Conservation (phyloP, 305 asterid genomes). For the Fraxinus floribunda region DNA sequence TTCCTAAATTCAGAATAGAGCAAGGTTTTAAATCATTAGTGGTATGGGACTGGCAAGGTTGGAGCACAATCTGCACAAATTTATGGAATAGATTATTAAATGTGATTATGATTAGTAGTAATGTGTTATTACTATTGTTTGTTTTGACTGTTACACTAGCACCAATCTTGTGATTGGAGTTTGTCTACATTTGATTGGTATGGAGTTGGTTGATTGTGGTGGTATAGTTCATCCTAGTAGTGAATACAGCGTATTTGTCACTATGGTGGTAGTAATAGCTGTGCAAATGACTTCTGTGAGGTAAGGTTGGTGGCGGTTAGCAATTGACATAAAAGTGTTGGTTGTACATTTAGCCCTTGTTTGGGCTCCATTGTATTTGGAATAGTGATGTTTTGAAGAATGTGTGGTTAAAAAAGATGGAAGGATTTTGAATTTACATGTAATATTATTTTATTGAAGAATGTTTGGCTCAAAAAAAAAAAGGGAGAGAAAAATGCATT, state of each 20-base stretch:
- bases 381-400: no score
- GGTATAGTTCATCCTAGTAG: background rate
- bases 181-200: background rate
- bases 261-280: background rate
- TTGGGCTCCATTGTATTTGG: no score
- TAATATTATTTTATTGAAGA: no score
- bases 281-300: background rate
- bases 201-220: background rate
- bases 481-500: no score
- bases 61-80: background rate
- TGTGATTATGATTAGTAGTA: background rate
- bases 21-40: background rate
- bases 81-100: background rate
- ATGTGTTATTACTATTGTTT: background rate
- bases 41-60: background rate
- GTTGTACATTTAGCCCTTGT: background rate
- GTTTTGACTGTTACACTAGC: background rate
- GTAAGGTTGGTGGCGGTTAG: background rate
- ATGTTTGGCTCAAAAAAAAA: no score
- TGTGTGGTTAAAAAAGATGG: no score
- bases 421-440: no score
- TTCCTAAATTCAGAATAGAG: background rate
- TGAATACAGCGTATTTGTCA: background rate
- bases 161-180: background rate
- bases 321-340: background rate